These are phyloP conservation scores for Myotisia sp. DNA, from an alignment of 2,329 filamentous ascomycete species.

Conservation along the genomic window DNA sequence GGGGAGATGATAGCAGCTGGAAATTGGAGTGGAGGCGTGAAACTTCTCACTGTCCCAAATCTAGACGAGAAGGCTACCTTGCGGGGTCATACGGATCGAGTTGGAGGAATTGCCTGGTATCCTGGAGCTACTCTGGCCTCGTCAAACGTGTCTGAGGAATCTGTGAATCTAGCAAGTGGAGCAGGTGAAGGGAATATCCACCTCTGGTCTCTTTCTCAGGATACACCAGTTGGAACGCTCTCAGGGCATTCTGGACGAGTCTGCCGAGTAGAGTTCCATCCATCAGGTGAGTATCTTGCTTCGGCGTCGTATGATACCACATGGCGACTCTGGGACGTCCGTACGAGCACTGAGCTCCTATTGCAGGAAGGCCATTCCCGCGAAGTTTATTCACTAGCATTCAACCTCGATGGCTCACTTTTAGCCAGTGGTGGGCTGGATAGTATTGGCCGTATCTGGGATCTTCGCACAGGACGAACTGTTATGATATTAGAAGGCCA, in stretches of 20 bases:
- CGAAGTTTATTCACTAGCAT: constrained; percentile 79
- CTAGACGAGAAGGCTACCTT: constrained; percentile 62
- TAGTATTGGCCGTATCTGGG: constrained; percentile 91
- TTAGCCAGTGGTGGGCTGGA: constrained; percentile 86
- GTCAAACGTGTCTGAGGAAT: constrained; percentile 54
- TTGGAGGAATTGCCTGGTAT: constrained; percentile 83
- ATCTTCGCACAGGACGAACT: constrained; percentile 77
- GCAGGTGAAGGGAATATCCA: constrained; percentile 79
- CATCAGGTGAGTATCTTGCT: constrained; percentile 75
- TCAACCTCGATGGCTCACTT: constrained; percentile 82
- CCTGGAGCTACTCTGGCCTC: constrained; percentile 64
- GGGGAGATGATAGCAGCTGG: constrained; percentile 74
- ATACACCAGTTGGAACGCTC: constrained; percentile 70
- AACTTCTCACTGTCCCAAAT: constrained; percentile 69
- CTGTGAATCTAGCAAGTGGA: constrained; percentile 76
- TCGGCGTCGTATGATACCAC: constrained; percentile 93
- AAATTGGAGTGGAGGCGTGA: constrained; percentile 84
- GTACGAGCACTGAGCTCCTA: constrained; percentile 67
- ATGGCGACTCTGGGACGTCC: constrained; percentile 91
- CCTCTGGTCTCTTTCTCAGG: constrained; percentile 76
- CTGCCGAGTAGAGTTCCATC: constrained; percentile 86
- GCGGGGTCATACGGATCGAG: constrained; percentile 73
- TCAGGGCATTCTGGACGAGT: constrained; percentile 76
- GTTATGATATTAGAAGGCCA: constrained; percentile 92
- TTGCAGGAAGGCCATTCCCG: constrained; percentile 90